Percentiles rank a stretch among this genome's conserved stretches.
These are phyloP conservation scores for Phytophthora podocarpi DNA, from an alignment of 352 stramenopile species.

Conservation along the genomic window DNA sequence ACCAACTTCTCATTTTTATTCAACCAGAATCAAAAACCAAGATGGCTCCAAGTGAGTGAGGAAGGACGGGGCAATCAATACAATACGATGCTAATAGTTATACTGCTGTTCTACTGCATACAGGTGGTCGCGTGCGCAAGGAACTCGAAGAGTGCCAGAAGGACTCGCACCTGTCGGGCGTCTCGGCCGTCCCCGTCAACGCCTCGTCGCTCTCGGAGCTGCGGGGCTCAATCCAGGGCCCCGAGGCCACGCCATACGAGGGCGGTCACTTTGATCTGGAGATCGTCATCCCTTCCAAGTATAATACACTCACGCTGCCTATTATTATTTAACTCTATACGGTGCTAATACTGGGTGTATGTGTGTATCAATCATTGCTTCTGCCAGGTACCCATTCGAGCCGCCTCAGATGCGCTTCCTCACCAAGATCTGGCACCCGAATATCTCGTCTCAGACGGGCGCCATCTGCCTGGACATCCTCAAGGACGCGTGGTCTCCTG, in stretches of 20 bases:
- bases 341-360: not conserved
- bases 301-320: conserved; percentile 20
- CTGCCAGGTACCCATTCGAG: conserved; percentile 92
- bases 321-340: not conserved
- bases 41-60: conserved; percentile 14
- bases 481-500: conserved; percentile 97
- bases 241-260: conserved; percentile 87
- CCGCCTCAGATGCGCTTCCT: conserved; percentile 94
- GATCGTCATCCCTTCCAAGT: conserved; percentile 94
- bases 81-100: not conserved
- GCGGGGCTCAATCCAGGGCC: conserved; percentile 69
- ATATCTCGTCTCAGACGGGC: conserved; percentile 97
- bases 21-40: too few relatives aligned
- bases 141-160: conserved; percentile 90
- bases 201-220: conserved; percentile 37
- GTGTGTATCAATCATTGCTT: not conserved
- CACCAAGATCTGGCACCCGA: conserved; percentile 97
- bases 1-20: too few relatives aligned
- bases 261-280: conserved; percentile 92
- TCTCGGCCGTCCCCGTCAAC: conserved; percentile 58
- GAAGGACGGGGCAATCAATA: not conserved
- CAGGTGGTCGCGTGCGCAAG: conserved; percentile 80
- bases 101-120: not conserved
- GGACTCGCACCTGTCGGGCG: conserved; percentile 82
- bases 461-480: conserved; percentile 98